phyloP scores from a whole-genome alignment of 495 filamentous ascomycete species.

The Aspergillus steynii region DNA sequence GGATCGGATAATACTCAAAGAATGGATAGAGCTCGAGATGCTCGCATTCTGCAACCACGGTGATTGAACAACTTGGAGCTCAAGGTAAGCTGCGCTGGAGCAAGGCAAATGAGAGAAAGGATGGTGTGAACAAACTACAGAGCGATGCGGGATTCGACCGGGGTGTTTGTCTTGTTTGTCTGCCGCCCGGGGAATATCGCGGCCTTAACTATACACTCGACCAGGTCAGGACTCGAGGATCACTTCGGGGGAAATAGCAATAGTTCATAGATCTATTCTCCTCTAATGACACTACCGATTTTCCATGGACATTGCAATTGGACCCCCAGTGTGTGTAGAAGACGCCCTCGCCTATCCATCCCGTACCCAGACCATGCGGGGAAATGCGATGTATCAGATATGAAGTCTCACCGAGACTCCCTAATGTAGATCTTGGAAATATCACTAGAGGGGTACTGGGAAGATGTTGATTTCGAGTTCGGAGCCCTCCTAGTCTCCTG shows the following conservation, averaged over 20 bases:
- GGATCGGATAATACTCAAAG: neutral
- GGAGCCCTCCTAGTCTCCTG: neutral
- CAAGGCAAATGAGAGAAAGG: neutral
- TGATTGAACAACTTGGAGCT: neutral
- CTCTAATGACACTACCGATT: neutral
- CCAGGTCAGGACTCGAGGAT: neutral
- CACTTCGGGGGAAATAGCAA: neutral
- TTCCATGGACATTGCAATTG: too few species aligned
- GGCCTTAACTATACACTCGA: neutral
- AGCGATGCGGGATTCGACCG: constrained; percentile 5
- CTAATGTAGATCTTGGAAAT: neutral
- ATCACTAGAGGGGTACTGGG: neutral
- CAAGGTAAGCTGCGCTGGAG: neutral
- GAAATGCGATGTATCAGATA: constrained; percentile 10
- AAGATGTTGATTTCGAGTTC: too few species aligned
- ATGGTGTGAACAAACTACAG: neutral
- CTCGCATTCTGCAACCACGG: constrained; percentile 11
- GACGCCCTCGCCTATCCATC: neutral
- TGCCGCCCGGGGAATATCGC: neutral
- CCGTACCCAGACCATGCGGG: constrained; percentile 3
- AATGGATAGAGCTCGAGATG: neutral
- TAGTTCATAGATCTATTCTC: neutral
- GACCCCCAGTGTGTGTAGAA: too few species aligned
- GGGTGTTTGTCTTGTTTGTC: constrained; percentile 28
- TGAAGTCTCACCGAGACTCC: constrained; percentile 1